Evolutionary conservation across 208 protist genomes (phyloP), one percentile per base, ranked within the genome.

Genomic region (Sergeia podlipaevii): DNA sequence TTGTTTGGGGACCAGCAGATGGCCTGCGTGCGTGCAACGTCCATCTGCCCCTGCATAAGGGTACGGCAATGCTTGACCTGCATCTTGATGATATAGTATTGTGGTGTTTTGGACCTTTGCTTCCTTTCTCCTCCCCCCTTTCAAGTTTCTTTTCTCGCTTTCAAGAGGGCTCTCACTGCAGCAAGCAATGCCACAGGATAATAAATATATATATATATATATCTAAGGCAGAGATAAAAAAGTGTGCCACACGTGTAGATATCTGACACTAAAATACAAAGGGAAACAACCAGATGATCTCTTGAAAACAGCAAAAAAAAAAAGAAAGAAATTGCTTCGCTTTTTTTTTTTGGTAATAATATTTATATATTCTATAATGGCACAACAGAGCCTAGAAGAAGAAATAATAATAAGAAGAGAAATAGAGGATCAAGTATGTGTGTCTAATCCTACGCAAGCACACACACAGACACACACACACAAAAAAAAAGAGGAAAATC

Each of bases 1-100:
- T 97, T 97, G 76, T 98, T 98, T 10, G 93, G 73, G 6, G 95
- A 96, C 91, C 96, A 98, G 50, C 69, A 80, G 7, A 97, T 85
- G 24, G 92, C 79, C 47, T 96, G 94, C 30, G 93, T 83, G 43
- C 96, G 95, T 8, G 86, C 80, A 32, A 96, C 71, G 38, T 70
- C 67, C 13, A 74, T 59, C 52, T 89, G 75, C 17, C 91, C 70
- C 15, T 77, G 67, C 34, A 85, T 77, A 21, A 97, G 46, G 41
- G 91, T 97, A 66, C 96, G 93, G 36, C 91, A 85, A 65, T 98
- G 89, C 18, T 82, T 77, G 11, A 98, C 77, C 76, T 98, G 93
- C 96, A 98, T 98, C 1, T 21, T 60, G 27, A 26, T 32, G 28
- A 7, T 18, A n/a, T n/a, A n/a, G n/a, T n/a, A n/a, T n/a, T n/a